Conservation (phyloP, 2,329 filamentous ascomycete genomes). For the Aureobasidium sp. region DNA sequence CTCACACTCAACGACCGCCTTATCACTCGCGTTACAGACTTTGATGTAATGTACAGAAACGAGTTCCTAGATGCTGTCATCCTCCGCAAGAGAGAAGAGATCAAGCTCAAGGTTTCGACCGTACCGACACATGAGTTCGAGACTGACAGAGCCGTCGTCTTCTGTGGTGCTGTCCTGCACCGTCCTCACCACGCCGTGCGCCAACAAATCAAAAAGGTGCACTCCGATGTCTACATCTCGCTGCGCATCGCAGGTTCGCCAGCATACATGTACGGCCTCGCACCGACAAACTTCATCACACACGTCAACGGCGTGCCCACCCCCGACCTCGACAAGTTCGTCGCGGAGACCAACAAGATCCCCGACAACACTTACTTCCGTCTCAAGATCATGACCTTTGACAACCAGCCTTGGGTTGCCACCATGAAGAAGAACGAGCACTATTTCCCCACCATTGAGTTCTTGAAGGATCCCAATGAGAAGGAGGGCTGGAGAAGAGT, state of each 20-base stretch:
- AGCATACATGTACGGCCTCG: constrained; percentile 82
- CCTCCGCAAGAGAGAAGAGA: constrained; percentile 75
- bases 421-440: constrained; percentile 99
- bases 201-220: constrained; percentile 93
- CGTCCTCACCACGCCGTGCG: constrained; percentile 91
- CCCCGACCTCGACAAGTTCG: constrained; percentile 71
- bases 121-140: constrained; percentile 86
- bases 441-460: constrained; percentile 69
- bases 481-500: constrained; percentile 52
- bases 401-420: constrained; percentile 97
- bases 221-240: constrained; percentile 93
- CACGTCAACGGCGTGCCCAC: constrained; percentile 88
- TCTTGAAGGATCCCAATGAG: constrained; percentile 49
- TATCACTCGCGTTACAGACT: constrained; percentile 84
- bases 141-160: constrained; percentile 84
- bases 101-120: constrained; percentile 71
- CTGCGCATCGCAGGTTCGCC: constrained; percentile 77
- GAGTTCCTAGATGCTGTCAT: constrained; percentile 76
- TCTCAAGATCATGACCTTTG: constrained; percentile 93
- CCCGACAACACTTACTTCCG: constrained; percentile 98
- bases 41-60: constrained; percentile 94
- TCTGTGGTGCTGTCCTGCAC: constrained; percentile 91
- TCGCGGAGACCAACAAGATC: constrained; percentile 76
- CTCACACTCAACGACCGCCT: constrained; percentile 85
- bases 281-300: constrained; percentile 95